A percentile compares a stretch with the other conserved stretches of the same genome.
phyloP scores from a whole-genome alignment of 1,139 yeast genomes.

The Magnusiomyces tetraspermus region DNA sequence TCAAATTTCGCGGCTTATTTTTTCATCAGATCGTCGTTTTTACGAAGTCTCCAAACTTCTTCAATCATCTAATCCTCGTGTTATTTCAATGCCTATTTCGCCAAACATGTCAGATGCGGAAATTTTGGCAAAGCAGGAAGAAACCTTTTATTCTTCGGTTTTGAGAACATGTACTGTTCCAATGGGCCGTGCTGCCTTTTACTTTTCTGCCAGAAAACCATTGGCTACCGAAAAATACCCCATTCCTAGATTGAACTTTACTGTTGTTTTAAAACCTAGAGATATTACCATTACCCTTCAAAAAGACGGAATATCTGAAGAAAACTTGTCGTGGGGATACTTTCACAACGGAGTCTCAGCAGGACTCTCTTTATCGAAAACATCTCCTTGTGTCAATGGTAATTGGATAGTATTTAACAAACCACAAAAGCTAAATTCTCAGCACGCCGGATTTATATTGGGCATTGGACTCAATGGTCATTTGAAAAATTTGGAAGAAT shows the following conservation, averaged over 20 bases:
- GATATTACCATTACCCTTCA: slow-evolving; percentile 57
- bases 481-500: slow-evolving; percentile 72
- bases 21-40: slow-evolving; percentile 69
- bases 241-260: slow-evolving; percentile 65
- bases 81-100: slow-evolving; percentile 33
- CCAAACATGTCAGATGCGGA: slow-evolving; percentile 47
- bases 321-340: slow-evolving; percentile 66
- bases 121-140: slow-evolving; percentile 48
- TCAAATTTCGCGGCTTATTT: slow-evolving; percentile 59
- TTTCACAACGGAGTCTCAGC: slow-evolving; percentile 91
- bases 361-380: slow-evolving; percentile 66
- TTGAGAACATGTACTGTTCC: slow-evolving; percentile 69
- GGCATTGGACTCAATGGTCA: slow-evolving; percentile 93
- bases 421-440: slow-evolving; percentile 61
- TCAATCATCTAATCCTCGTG: slow-evolving; percentile 60
- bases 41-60: slow-evolving; percentile 64
- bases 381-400: slow-evolving; percentile 67
- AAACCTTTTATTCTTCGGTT: slow-evolving; percentile 54
- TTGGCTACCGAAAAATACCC: slow-evolving; percentile 77
- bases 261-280: slow-evolving; percentile 56
- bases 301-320: slow-evolving; percentile 44
- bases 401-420: slow-evolving; percentile 89
- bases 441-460: slow-evolving; percentile 89
- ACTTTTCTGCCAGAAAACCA: slow-evolving; percentile 64
- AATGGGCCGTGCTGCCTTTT: slow-evolving; percentile 66